A percentile compares a stretch with the other conserved stretches of the same genome.
Conservation (phyloP, 129 eudicot species). For the Artemisia annua region DNA sequence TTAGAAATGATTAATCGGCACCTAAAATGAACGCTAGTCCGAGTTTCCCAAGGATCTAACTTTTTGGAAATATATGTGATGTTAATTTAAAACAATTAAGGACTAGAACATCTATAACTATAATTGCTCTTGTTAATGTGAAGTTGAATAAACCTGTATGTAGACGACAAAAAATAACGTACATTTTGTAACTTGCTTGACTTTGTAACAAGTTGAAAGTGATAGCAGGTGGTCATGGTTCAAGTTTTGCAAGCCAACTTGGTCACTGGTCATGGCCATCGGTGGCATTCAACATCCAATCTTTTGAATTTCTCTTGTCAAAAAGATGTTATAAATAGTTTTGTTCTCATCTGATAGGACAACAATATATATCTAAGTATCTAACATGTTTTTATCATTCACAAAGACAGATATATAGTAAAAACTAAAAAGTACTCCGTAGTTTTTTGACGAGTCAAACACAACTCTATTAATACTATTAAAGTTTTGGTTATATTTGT, state of each 20-base stretch:
- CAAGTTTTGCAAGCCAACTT: slow-evolving; percentile 22
- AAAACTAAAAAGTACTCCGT: too few species aligned
- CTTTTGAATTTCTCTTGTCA: background rate
- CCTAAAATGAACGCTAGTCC: too few species aligned
- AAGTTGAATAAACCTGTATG: too few species aligned
- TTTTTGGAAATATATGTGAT: background rate
- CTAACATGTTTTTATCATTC: too few species aligned
- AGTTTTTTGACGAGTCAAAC: too few species aligned
- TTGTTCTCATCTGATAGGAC: too few species aligned
- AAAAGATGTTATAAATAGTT: background rate
- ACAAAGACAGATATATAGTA: too few species aligned
- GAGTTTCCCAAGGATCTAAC: too few species aligned
- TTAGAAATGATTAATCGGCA: too few species aligned
- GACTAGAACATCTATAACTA: background rate
- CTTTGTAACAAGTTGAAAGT: slow-evolving; percentile 11
- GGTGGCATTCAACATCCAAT: slow-evolving; percentile 7
- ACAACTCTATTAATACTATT: too few species aligned
- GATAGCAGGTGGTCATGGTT: slow-evolving; percentile 10
- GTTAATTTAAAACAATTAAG: background rate
- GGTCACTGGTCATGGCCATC: slow-evolving; percentile 26
- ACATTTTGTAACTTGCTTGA: background rate
- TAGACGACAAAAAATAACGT: background rate
- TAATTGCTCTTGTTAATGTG: background rate
- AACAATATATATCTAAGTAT: too few species aligned
- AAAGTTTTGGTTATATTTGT: too few species aligned